These are phyloP conservation scores for Parafenestella ontariensis DNA, from an alignment of 2,329 filamentous ascomycete genomes.

Conservation along the genomic window DNA sequence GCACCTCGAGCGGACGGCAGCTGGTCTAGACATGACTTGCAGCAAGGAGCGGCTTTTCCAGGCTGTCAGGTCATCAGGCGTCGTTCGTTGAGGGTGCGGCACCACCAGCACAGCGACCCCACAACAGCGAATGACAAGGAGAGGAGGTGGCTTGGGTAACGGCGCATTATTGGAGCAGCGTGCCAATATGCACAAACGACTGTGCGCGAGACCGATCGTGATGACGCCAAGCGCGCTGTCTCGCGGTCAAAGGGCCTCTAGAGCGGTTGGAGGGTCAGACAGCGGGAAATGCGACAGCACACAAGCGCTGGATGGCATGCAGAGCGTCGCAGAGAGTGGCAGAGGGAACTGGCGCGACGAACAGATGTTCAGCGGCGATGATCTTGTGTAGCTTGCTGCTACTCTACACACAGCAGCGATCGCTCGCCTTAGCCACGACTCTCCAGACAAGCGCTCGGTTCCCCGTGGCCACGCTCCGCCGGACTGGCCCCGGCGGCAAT, in stretches of 20 bases:
- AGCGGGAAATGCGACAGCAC: neutral
- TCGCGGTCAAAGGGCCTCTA: conserved; percentile 12
- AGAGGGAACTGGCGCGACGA: conserved; percentile 20
- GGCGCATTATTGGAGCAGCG: conserved; percentile 18
- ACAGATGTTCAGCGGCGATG: conserved; percentile 32
- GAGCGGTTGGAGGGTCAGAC: neutral
- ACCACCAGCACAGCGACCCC: conserved; percentile 23
- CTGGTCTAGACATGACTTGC: conserved; percentile 34
- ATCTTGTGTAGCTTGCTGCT: conserved; percentile 23
- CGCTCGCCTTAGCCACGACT: conserved; percentile 27
- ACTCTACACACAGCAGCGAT: conserved; percentile 31
- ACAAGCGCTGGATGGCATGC: conserved; percentile 1
- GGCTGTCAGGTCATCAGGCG: conserved; percentile 24
- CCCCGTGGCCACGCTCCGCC: conserved; percentile 31
- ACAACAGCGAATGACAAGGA: conserved; percentile 25
- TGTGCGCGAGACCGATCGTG: conserved; percentile 34
- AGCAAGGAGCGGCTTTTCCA: conserved; percentile 29
- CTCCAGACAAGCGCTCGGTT: conserved; percentile 34
- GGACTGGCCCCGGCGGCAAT: conserved; percentile 24
- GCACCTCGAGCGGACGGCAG: conserved; percentile 12
- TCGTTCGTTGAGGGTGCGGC: conserved; percentile 17
- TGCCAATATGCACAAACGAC: conserved; percentile 30
- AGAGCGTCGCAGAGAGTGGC: neutral
- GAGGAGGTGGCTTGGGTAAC: conserved; percentile 29
- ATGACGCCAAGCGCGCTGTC: conserved; percentile 33